A percentile compares a stretch with the other conserved stretches of the same genome.
Conservation (phyloP, 2,329 filamentous ascomycete species). For the Trichothecium sympodiale region DNA sequence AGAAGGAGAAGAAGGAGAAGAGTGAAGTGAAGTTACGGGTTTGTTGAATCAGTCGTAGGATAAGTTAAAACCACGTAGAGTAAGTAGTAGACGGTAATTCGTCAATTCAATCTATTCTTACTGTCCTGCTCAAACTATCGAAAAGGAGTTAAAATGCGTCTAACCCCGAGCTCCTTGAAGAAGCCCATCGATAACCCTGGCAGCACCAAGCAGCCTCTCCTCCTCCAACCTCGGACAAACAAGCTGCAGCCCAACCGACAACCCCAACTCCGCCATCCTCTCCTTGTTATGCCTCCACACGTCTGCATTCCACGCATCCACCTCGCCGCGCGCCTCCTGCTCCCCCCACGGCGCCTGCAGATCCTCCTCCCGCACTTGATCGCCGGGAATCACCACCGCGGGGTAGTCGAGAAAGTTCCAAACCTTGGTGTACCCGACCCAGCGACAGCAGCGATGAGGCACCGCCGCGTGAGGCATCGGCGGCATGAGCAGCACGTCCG, state of each 20-base stretch:
- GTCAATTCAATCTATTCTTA: no score
- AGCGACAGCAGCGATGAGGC: conserved; percentile 26
- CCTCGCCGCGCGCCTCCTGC: conserved; percentile 3
- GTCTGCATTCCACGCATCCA: conserved; percentile 10
- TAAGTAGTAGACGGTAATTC: no score
- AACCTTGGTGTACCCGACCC: conserved; percentile 32
- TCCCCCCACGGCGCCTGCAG: conserved; percentile 15
- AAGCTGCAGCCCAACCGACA: conserved; percentile 41
- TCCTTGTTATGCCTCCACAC: conserved; percentile 8
- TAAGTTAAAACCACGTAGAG: no score
- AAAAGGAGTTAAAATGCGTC: no score
- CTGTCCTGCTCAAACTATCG: no score
- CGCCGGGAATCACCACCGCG: conserved; percentile 13
- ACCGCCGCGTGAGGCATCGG: conserved; percentile 50
- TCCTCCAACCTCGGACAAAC: conserved; percentile 40
- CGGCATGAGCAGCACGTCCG: conserved; percentile 47
- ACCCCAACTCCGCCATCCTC: conserved; percentile 8
- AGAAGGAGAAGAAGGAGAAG: no score
- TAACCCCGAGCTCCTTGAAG: no score
- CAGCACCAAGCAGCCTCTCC: conserved; percentile 39
- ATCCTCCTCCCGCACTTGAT: conserved; percentile 26
- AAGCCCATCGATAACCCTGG: conserved; percentile 19
- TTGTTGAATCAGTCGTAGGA: no score
- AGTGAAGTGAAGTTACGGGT: no score
- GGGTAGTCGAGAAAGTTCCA: conserved; percentile 19